These are phyloP conservation scores for Microstegium vimineum DNA, from an alignment of 176 grass and related monocot species.

Conservation along the genomic window DNA sequence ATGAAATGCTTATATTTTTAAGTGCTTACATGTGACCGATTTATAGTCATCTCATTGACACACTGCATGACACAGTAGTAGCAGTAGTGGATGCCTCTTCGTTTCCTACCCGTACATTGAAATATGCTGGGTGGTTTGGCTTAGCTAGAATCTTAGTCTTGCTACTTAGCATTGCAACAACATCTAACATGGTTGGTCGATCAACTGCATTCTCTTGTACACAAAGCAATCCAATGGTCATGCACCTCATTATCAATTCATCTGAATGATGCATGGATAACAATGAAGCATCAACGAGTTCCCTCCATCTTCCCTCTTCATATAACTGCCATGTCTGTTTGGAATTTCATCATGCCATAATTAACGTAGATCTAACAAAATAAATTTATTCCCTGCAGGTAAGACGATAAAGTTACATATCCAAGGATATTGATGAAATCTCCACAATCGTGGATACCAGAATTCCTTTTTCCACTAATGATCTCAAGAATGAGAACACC, in stretches of 20 bases:
- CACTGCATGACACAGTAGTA: neutral
- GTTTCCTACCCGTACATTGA: neutral
- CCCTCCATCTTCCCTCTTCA: neutral
- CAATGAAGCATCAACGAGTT: neutral
- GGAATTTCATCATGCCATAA: neutral
- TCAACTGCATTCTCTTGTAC: neutral
- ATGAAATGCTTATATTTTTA: no score
- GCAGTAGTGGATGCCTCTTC: neutral
- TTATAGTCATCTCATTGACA: neutral
- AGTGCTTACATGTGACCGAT: no score
- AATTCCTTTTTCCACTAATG: constrained; percentile 8
- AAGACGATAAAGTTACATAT: neutral
- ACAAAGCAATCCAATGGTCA: neutral
- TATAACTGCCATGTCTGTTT: neutral
- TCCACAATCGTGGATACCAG: neutral
- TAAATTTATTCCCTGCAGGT: neutral
- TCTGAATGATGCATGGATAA: neutral
- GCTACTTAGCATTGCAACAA: neutral
- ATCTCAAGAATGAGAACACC: constrained; percentile 18
- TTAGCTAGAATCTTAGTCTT: neutral
- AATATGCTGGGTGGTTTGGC: neutral
- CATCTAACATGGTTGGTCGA: neutral
- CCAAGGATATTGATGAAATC: constrained; percentile 27
- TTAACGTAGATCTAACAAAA: neutral
- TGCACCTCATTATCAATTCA: neutral